Conservation (phyloP, 768 basidiomycete genomes). For the Auriculariales sp. region DNA sequence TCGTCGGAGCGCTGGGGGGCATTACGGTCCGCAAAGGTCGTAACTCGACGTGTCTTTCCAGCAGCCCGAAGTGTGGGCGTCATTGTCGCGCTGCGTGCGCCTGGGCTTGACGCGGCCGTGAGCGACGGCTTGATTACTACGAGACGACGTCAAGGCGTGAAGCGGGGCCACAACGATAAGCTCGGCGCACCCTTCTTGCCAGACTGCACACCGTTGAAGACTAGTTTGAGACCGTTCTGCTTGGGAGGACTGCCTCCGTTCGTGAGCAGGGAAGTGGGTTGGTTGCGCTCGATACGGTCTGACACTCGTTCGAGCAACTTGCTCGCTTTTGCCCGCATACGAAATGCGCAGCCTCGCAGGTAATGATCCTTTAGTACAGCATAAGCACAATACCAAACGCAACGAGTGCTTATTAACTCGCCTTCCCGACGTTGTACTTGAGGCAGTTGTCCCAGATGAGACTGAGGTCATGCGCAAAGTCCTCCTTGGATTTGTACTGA, state of each 20-base stretch:
- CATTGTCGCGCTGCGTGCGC: constrained; percentile 9
- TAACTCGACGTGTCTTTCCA: constrained; percentile 21
- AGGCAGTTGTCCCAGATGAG: constrained; percentile 96
- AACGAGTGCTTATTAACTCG: constrained; percentile 23
- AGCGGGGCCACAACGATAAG: background rate
- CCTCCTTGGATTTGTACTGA: constrained; percentile 83
- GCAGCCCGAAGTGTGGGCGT: constrained; percentile 9
- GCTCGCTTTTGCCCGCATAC: constrained; percentile 74
- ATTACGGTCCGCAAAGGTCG: constrained; percentile 47
- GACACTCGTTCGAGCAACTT: constrained; percentile 77
- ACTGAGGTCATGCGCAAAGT: constrained; percentile 88
- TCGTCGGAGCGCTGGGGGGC: constrained; percentile 57
- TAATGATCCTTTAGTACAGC: constrained; percentile 63
- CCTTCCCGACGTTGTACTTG: constrained; percentile 83
- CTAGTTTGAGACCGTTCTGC: constrained; percentile 27
- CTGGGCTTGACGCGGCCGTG: constrained; percentile 1
- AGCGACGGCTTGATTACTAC: background rate
- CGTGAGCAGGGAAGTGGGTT: constrained; percentile 26
- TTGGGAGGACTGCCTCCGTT: constrained; percentile 5
- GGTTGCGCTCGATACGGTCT: constrained; percentile 69
- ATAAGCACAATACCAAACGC: background rate
- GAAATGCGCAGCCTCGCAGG: constrained; percentile 64
- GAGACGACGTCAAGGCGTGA: background rate
- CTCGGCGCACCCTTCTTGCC: background rate
- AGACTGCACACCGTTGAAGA: constrained; percentile 16